Conservation (phyloP, 768 basidiomycete species). For the Dendrothele bispora region DNA sequence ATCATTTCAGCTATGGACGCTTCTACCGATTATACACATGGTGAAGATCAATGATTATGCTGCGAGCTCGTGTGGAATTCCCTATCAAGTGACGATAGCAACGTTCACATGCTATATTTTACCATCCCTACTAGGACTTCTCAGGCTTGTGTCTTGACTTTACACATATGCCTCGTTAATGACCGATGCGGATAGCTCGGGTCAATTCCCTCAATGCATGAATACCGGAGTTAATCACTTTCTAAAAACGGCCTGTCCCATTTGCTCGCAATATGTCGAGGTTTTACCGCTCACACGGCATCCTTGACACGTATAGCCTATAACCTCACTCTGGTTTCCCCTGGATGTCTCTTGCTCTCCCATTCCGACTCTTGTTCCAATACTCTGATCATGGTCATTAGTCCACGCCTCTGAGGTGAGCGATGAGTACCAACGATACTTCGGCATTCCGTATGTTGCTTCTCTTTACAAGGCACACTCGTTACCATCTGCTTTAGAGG, state of each 20-base stretch:
- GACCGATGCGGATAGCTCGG: not conserved
- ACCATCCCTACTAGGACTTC: not conserved
- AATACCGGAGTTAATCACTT: constrained; percentile 3
- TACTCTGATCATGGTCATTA: constrained; percentile 4
- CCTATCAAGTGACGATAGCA: no score
- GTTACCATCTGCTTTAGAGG: not conserved
- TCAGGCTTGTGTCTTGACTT: not conserved
- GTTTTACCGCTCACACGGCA: constrained; percentile 33
- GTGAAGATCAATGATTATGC: no score
- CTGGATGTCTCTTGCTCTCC: not conserved
- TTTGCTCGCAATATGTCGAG: constrained; percentile 23
- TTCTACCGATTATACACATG: no score
- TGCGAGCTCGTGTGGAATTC: no score
- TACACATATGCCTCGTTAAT: not conserved
- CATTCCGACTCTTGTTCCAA: constrained; percentile 9
- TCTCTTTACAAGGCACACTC: not conserved
- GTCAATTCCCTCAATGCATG: not conserved
- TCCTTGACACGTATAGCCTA: constrained; percentile 31
- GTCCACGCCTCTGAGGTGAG: constrained; percentile 1
- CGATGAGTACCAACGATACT: constrained; percentile 1
- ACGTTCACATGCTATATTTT: not conserved
- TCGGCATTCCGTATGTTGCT: not conserved
- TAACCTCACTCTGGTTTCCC: constrained; percentile 11
- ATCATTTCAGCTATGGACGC: constrained; percentile 11
- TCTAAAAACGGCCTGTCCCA: not conserved